Percentiles rank a stretch among this genome's conserved stretches.
phyloP scores from a whole-genome alignment of 2,329 filamentous ascomycete species.

The Diaporthe citriasiana region DNA sequence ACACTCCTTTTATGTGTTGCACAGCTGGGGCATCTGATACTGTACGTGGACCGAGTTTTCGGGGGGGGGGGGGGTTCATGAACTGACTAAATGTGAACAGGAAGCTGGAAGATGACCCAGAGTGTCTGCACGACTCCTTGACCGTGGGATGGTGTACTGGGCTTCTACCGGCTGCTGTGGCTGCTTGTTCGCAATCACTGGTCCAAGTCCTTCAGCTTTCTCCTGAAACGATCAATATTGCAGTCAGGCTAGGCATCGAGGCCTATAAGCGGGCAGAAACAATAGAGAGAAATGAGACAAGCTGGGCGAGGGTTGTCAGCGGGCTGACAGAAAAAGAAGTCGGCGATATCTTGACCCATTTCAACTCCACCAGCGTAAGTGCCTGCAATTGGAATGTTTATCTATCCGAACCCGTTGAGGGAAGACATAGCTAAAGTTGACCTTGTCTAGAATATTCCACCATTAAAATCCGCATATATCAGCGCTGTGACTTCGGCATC shows the following conservation, averaged over 20 bases:
- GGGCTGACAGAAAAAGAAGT: conserved; percentile 4
- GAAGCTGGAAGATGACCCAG: conserved; percentile 9
- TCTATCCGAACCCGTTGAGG: not conserved
- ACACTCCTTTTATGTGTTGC: conserved; percentile 20
- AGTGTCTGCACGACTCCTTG: not conserved
- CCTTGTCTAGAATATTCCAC: not conserved
- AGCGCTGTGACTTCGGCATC: conserved; percentile 12
- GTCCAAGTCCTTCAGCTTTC: conserved; percentile 13
- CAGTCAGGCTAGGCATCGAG: not conserved
- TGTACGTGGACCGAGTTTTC: not conserved
- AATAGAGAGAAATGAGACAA: not conserved
- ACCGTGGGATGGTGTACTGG: conserved; percentile 19
- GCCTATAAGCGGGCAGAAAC: conserved; percentile 14
- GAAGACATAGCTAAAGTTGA: not conserved
- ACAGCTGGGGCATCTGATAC: conserved; percentile 16
- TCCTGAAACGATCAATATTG: not conserved
- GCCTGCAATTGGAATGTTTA: too few relatives aligned
- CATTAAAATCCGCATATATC: conserved; percentile 9
- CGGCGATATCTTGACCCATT: not conserved
- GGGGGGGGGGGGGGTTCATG: accelerated
- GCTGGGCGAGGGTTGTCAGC: conserved; percentile 17
- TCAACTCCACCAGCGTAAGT: conserved; percentile 4
- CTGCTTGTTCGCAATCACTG: conserved; percentile 15
- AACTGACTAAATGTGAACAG: not conserved
- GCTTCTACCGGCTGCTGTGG: conserved; percentile 4